Conservation (phyloP, 352 stramenopile genomes). For the Globisporangium megalacanthum region DNA sequence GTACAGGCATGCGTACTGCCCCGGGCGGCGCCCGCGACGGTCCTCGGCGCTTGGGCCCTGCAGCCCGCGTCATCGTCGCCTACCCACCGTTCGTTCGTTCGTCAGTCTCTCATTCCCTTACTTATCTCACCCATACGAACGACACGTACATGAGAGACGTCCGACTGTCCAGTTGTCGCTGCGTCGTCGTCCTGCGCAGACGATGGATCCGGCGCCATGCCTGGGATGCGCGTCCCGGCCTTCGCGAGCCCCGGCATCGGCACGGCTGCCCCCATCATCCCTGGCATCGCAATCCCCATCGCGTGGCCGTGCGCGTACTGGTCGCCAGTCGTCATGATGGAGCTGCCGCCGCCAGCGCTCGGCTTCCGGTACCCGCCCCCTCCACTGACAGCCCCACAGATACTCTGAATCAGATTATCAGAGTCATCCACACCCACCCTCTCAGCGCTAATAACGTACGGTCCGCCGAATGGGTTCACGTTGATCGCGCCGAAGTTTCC, state of each 20-base stretch:
- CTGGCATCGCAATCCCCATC: constrained; percentile 74
- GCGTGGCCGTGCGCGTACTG: constrained; percentile 65
- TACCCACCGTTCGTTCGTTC: constrained; percentile 10
- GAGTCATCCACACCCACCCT: background rate
- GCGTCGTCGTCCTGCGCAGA: constrained; percentile 23
- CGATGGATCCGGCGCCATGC: constrained; percentile 33
- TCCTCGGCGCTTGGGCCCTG: constrained; percentile 73
- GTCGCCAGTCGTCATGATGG: constrained; percentile 82
- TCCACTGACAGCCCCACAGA: constrained; percentile 10
- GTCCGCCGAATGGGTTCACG: constrained; percentile 59
- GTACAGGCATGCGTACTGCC: constrained; percentile 55
- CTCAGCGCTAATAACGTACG: background rate
- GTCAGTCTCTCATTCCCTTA: background rate
- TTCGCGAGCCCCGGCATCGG: constrained; percentile 81
- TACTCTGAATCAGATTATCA: too few species aligned
- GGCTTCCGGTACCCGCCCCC: constrained; percentile 40
- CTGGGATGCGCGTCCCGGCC: constrained; percentile 54
- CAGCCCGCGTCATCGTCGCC: constrained; percentile 71
- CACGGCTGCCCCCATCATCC: constrained; percentile 65
- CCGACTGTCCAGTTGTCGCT: constrained; percentile 17
- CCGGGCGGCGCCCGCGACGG: constrained; percentile 53
- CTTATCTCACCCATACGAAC: background rate
- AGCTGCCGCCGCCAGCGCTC: constrained; percentile 25
- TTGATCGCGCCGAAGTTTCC: constrained; percentile 78
- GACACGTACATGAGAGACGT: constrained; percentile 59